These are phyloP conservation scores for Leishmania gerbilli DNA, from an alignment of 208 protist genomes.

Conservation along the genomic window DNA sequence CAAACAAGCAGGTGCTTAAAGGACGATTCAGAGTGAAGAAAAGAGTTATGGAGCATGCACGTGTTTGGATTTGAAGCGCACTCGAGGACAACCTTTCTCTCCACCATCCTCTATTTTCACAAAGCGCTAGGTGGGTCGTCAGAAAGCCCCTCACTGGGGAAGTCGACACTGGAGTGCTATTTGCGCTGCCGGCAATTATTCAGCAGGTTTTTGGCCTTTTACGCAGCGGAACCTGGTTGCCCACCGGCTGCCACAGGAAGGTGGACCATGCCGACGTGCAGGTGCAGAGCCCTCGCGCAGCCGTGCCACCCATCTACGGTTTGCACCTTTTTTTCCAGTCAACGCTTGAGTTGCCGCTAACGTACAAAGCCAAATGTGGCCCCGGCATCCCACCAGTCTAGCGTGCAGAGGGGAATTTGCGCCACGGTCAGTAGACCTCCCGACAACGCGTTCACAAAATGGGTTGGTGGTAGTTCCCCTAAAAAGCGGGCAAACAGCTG, in stretches of 20 bases:
- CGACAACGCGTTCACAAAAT: conserved; percentile 25
- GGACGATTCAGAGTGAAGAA: not conserved
- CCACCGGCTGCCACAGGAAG: not conserved
- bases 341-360: not conserved
- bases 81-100: not conserved
- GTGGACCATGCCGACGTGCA: too few species aligned
- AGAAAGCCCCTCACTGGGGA: not conserved
- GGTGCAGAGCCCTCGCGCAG: not conserved
- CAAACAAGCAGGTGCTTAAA: not conserved
- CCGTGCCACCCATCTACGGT: not conserved
- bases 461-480: conserved; percentile 6
- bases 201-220: not conserved
- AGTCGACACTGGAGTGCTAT: too few species aligned
- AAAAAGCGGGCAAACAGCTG: conserved; percentile 25
- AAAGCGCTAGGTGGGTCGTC: not conserved
- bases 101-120: not conserved
- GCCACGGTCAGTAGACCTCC: conserved; percentile 19
- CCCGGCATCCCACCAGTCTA: conserved; percentile 35
- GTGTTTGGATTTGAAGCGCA: not conserved
- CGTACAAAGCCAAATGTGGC: conserved; percentile 22
- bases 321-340: not conserved
- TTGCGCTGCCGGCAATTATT: not conserved
- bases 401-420: conserved; percentile 12
- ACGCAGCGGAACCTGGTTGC: not conserved
- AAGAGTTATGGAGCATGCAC: too few species aligned